These are phyloP conservation scores for Fusarium phyllophilum DNA, from an alignment of 2,329 filamentous ascomycete genomes.

Conservation along the genomic window DNA sequence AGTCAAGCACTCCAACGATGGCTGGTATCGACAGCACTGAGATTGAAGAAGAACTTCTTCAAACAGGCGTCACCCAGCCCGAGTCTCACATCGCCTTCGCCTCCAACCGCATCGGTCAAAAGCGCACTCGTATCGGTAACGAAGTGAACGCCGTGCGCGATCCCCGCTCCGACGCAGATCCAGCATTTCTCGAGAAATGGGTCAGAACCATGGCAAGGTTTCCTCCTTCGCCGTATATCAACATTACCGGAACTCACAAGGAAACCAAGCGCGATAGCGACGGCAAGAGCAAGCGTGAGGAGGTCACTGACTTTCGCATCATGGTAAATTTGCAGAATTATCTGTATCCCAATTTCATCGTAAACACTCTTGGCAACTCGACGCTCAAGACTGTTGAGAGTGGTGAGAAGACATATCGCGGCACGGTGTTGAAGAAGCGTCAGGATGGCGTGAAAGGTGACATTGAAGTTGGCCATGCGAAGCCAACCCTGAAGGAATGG, in stretches of 20 bases:
- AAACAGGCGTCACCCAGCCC: not conserved
- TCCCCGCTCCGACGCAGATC: slow-evolving; percentile 26
- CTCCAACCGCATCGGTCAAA: slow-evolving; percentile 23
- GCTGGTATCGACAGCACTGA: not conserved
- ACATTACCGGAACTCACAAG: slow-evolving; percentile 27
- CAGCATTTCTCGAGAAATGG: slow-evolving; percentile 22
- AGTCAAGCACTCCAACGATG: not conserved
- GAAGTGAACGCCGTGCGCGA: slow-evolving; percentile 29
- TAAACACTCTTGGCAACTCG: not conserved
- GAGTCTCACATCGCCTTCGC: slow-evolving; percentile 16
- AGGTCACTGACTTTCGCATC: slow-evolving; percentile 33
- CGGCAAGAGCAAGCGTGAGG: slow-evolving; percentile 22
- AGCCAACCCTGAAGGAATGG: slow-evolving; percentile 34
- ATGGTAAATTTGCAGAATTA: slow-evolving; percentile 37
- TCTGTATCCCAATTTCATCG: slow-evolving; percentile 34
- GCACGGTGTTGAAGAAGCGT: slow-evolving; percentile 28
- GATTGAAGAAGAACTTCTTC: not conserved
- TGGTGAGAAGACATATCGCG: slow-evolving; percentile 37
- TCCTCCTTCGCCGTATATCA: slow-evolving; percentile 35
- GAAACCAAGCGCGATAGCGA: slow-evolving; percentile 29
- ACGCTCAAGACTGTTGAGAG: slow-evolving; percentile 26
- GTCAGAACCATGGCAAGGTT: slow-evolving; percentile 13
- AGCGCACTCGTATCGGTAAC: slow-evolving; percentile 28
- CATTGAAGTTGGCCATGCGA: slow-evolving; percentile 32
- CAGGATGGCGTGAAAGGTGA: slow-evolving; percentile 27